Percentiles rank a stretch among this genome's conserved stretches.
phyloP scores from a whole-genome alignment of 2,329 filamentous ascomycete species.

The Penicillium sp. region DNA sequence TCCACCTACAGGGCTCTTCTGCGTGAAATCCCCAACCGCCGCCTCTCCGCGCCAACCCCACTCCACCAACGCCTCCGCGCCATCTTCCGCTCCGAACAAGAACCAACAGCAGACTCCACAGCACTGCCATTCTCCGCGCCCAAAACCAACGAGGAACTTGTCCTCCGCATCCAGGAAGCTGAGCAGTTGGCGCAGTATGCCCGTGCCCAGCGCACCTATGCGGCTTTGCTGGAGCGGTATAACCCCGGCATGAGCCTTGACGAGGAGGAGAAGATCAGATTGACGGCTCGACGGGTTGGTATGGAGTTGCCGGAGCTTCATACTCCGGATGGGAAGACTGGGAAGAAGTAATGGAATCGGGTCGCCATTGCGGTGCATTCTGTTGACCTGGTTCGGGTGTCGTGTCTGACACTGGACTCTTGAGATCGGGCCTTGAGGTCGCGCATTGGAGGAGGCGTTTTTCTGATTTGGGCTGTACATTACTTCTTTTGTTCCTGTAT shows the following conservation, averaged over 20 bases:
- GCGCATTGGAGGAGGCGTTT: not conserved
- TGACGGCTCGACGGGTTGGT: slow-evolving; percentile 81
- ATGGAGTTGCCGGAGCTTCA: slow-evolving; percentile 68
- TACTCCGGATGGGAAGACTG: slow-evolving; percentile 8
- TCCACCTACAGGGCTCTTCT: slow-evolving; percentile 83
- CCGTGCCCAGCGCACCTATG: slow-evolving; percentile 78
- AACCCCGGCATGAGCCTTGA: slow-evolving; percentile 89
- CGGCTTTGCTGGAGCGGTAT: slow-evolving; percentile 77
- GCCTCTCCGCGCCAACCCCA: slow-evolving; percentile 58
- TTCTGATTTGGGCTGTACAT: slow-evolving; percentile 1
- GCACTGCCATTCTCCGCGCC: slow-evolving; percentile 16
- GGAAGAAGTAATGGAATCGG: not conserved
- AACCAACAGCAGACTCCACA: slow-evolving; percentile 15
- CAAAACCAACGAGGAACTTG: slow-evolving; percentile 13
- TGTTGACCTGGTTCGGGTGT: not conserved
- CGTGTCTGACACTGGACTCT: not conserved
- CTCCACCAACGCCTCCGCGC: slow-evolving; percentile 65
- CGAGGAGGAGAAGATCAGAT: slow-evolving; percentile 72
- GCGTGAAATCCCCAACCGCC: slow-evolving; percentile 76
- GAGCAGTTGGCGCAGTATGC: slow-evolving; percentile 77
- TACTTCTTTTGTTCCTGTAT: slow-evolving; percentile 1
- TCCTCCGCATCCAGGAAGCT: slow-evolving; percentile 48
- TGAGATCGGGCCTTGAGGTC: not conserved
- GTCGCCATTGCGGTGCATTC: not conserved
- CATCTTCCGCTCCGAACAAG: slow-evolving; percentile 47